Conservation (phyloP, 108 stramenopile genomes). For the Ochromonas danica region DNA sequence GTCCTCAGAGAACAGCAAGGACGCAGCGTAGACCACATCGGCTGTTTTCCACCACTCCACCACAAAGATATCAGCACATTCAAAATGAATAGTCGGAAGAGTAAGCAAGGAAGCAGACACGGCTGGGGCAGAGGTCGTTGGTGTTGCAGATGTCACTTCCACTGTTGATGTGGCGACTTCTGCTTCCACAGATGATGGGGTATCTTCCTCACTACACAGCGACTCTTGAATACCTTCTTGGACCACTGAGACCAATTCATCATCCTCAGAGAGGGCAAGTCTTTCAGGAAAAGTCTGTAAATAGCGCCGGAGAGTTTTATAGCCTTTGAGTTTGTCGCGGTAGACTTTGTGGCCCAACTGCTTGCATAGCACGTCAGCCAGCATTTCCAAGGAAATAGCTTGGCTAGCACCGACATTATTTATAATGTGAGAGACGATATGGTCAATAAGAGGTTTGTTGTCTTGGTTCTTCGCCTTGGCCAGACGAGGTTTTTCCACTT, state of each 20-base stretch:
- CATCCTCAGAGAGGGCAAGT: background rate
- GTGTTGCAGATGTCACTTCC: background rate
- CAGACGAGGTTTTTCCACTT: too few relatives aligned
- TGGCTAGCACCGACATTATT: background rate
- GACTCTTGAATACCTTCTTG: background rate
- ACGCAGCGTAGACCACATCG: constrained; percentile 14
- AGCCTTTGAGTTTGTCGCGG: background rate
- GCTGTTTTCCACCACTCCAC: constrained; percentile 19
- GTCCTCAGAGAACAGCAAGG: background rate
- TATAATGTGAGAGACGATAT: background rate
- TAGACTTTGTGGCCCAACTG: background rate
- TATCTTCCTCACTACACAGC: background rate
- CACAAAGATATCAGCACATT: background rate
- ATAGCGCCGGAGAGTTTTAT: background rate
- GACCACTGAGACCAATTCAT: background rate
- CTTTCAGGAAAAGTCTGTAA: background rate
- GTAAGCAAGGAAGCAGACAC: background rate
- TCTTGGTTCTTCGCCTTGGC: background rate
- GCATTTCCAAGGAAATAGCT: background rate
- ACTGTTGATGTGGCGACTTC: background rate
- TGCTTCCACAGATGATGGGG: background rate
- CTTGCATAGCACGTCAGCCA: background rate
- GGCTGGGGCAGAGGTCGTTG: background rate
- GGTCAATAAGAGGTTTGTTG: background rate
- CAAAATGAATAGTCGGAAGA: background rate